Conservation (phyloP, 1,284 basidiomycete species). For the Abortiporus biennis region DNA sequence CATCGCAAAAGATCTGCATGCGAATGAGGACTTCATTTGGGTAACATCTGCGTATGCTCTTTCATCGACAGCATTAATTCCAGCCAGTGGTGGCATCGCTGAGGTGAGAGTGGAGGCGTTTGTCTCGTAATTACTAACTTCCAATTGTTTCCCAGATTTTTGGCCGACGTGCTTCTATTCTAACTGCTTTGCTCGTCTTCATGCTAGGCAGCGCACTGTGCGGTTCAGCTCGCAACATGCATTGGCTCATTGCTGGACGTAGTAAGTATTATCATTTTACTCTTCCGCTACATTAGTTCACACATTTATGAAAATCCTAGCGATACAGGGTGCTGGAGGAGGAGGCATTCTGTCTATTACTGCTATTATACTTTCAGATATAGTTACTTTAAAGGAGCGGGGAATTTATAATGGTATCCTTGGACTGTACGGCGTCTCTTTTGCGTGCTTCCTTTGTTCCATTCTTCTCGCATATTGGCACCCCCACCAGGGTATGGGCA, state of each 20-base stretch:
- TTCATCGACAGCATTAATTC: slow-evolving; percentile 24
- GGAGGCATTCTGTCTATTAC: slow-evolving; percentile 29
- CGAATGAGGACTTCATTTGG: slow-evolving; percentile 27
- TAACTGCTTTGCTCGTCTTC: slow-evolving; percentile 16
- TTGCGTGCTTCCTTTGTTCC: slow-evolving; percentile 23
- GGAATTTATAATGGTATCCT: slow-evolving; percentile 29
- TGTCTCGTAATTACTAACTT: not conserved
- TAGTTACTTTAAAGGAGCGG: slow-evolving; percentile 30
- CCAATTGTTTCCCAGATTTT: slow-evolving; percentile 13
- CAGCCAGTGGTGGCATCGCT: slow-evolving; percentile 23
- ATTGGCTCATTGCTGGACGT: slow-evolving; percentile 13
- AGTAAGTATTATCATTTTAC: slow-evolving; percentile 8
- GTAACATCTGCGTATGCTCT: slow-evolving; percentile 25
- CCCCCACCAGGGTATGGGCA: slow-evolving; percentile 13
- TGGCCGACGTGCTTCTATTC: slow-evolving; percentile 20
- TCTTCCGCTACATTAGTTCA: not conserved
- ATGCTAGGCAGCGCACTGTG: slow-evolving; percentile 12
- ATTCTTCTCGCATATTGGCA: slow-evolving; percentile 25
- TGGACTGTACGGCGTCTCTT: slow-evolving; percentile 25
- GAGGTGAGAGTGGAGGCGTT: slow-evolving; percentile 7
- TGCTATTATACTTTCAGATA: slow-evolving; percentile 31
- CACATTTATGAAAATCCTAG: slow-evolving; percentile 9
- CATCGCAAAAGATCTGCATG: slow-evolving; percentile 25
- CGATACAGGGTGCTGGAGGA: slow-evolving; percentile 33
- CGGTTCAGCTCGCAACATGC: slow-evolving; percentile 15